A percentile compares a stretch with the other conserved stretches of the same genome.
Evolutionary conservation across 345 rosid species (phyloP).

Genomic region (Arabidopsis suecica): DNA sequence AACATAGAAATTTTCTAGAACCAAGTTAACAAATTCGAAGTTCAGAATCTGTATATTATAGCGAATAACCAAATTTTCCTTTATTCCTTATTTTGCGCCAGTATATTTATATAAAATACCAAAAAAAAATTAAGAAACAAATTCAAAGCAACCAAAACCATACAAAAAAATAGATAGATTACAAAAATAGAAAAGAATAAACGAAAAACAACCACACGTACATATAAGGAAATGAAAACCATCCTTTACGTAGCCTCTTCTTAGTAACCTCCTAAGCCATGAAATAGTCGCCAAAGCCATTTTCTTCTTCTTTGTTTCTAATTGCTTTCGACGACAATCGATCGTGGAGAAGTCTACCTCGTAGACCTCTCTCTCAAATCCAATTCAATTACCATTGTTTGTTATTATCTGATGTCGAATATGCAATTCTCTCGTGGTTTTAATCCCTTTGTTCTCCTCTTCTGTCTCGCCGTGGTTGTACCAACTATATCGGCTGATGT

Average conservation of each 20-base stretch:
- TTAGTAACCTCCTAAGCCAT: constrained; percentile 38
- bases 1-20: neutral
- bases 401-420: neutral
- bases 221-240: constrained; percentile 33
- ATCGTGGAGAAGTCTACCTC: constrained; percentile 40
- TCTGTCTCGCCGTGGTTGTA: neutral
- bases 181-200: constrained; percentile 40
- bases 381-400: neutral
- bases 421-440: constrained; percentile 27
- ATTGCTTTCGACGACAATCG: constrained; percentile 32
- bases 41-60: neutral
- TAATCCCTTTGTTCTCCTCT: constrained; percentile 24
- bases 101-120: neutral
- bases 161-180: constrained; percentile 33
- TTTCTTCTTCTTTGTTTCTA: constrained; percentile 19
- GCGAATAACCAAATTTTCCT: constrained; percentile 6
- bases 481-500: constrained; percentile 32
- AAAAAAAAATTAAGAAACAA: constrained; percentile 24
- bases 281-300: constrained; percentile 39
- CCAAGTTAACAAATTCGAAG: constrained; percentile 7
- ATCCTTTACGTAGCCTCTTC: constrained; percentile 38
- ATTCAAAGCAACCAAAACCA: constrained; percentile 35
- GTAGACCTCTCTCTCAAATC: constrained; percentile 37
- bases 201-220: constrained; percentile 42
- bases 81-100: constrained; percentile 5